phyloP scores from a whole-genome alignment of 306 rosid genomes.

The Alnus rubra region DNA sequence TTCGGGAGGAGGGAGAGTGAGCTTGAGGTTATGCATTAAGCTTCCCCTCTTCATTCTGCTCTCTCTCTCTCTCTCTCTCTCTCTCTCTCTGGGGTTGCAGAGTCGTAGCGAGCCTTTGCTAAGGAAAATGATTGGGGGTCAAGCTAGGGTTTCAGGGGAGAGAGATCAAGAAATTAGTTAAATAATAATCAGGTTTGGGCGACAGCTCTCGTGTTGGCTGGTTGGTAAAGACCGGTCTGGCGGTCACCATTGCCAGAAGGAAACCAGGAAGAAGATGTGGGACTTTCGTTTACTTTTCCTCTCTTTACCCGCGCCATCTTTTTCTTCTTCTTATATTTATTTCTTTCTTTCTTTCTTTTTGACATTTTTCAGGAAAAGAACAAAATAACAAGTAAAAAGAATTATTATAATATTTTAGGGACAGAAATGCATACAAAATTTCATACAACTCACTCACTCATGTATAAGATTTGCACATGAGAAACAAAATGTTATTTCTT shows the following conservation, averaged over 20 bases:
- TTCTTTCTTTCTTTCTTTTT: neutral
- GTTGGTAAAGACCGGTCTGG: neutral
- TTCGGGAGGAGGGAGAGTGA: constrained; percentile 69
- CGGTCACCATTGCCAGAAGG: neutral
- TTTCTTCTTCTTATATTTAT: neutral
- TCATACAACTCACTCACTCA: too few species aligned
- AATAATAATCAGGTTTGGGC: neutral
- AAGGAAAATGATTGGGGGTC: neutral
- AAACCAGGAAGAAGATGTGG: neutral
- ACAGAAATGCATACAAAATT: too few species aligned
- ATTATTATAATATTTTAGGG: too few species aligned
- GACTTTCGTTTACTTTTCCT: neutral
- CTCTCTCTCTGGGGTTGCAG: neutral
- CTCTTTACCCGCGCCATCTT: neutral
- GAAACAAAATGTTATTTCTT: too few species aligned
- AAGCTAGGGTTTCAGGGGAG: neutral
- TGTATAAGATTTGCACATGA: too few species aligned
- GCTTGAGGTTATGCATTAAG: constrained; percentile 61
- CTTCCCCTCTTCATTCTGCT: constrained; percentile 64
- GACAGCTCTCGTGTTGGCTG: neutral
- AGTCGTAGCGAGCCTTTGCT: neutral
- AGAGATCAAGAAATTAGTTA: too few species aligned
- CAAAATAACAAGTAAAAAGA: too few species aligned
- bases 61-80: constrained; percentile 7
- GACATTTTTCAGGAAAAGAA: too few species aligned